Conservation (phyloP, 305 asterid genomes). For the Plantago lanceolata region DNA sequence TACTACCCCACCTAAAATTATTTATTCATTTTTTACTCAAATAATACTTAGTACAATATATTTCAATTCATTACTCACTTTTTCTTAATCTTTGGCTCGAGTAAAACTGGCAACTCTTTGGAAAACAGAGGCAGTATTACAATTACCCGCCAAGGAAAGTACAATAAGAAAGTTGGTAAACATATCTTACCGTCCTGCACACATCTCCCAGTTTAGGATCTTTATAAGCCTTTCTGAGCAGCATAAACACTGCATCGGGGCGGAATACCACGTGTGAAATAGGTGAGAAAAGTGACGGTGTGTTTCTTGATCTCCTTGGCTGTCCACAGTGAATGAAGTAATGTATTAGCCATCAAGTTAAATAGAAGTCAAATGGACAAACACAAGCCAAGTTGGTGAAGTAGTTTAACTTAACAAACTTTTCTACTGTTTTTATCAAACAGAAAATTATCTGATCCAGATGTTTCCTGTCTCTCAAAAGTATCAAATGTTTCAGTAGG, state of each 20-base stretch:
- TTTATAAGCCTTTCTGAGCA: slow-evolving; percentile 82
- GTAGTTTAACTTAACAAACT: too few species aligned
- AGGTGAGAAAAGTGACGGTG: slow-evolving; percentile 43
- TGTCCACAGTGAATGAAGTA: slow-evolving; percentile 34
- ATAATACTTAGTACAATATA: too few species aligned
- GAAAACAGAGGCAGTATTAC: background rate
- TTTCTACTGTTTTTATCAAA: too few species aligned
- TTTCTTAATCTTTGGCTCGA: too few species aligned
- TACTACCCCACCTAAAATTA: too few species aligned
- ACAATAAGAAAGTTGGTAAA: slow-evolving; percentile 20
- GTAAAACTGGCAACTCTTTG: too few species aligned
- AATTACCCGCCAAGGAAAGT: slow-evolving; percentile 12
- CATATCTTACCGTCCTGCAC: slow-evolving; percentile 70
- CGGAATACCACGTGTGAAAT: slow-evolving; percentile 72
- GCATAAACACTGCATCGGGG: slow-evolving; percentile 65
- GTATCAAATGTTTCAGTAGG: background rate
- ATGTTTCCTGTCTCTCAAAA: too few species aligned
- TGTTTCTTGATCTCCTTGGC: slow-evolving; percentile 85
- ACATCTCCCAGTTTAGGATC: slow-evolving; percentile 69
- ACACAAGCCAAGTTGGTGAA: background rate
- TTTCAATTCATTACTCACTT: too few species aligned
- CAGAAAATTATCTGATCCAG: too few species aligned
- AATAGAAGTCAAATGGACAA: slow-evolving; percentile 8
- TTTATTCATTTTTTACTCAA: too few species aligned
- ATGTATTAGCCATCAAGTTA: slow-evolving; percentile 27